These are phyloP conservation scores for Ballota nigra DNA, from an alignment of 257 asterid species.

Conservation along the genomic window DNA sequence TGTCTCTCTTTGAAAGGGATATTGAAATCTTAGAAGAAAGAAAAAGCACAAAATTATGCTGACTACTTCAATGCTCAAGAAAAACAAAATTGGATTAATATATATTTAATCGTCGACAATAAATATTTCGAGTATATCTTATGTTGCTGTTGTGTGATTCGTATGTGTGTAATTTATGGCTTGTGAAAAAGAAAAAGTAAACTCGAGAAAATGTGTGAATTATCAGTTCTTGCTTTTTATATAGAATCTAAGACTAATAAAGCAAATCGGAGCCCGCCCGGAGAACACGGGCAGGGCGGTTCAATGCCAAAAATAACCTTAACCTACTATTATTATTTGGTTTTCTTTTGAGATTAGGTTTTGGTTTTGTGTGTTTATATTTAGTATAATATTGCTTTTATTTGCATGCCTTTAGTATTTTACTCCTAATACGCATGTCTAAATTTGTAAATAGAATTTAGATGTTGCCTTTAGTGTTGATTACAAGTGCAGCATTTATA, in stretches of 20 bases:
- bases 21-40: slow-evolving; percentile 36
- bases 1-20: slow-evolving; percentile 31
- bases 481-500: no score
- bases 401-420: neutral
- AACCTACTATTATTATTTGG: neutral
- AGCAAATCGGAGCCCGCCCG: slow-evolving; percentile 62
- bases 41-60: slow-evolving; percentile 44
- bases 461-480: no score
- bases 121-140: slow-evolving; percentile 15
- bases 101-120: slow-evolving; percentile 17
- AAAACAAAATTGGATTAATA: neutral
- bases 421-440: neutral
- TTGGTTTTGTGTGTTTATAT: neutral
- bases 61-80: slow-evolving; percentile 47
- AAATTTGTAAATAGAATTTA: no score
- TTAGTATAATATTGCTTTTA: neutral
- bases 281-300: slow-evolving; percentile 48
- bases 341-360: neutral
- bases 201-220: slow-evolving; percentile 35
- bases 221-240: slow-evolving; percentile 42
- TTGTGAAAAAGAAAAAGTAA: slow-evolving; percentile 20
- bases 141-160: slow-evolving; percentile 23
- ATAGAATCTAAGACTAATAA: slow-evolving; percentile 54
- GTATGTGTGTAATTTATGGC: slow-evolving; percentile 16
- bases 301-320: slow-evolving; percentile 24